phyloP scores from a whole-genome alignment of 2,329 filamentous ascomycete genomes.

The Apiospora aurea region DNA sequence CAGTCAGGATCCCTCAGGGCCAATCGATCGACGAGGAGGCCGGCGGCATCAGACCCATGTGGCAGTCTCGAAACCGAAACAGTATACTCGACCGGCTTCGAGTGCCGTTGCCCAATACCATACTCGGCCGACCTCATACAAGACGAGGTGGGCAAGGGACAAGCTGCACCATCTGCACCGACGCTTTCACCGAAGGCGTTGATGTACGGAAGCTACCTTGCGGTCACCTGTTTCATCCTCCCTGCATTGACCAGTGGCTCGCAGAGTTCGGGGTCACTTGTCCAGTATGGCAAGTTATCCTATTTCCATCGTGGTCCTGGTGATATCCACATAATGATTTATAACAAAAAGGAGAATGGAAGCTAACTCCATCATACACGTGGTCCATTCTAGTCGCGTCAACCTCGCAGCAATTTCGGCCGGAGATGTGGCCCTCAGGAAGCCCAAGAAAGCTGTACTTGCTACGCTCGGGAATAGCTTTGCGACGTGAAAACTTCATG shows the following conservation, averaged over 20 bases:
- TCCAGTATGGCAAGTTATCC: slow-evolving; percentile 27
- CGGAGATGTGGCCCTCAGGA: neutral
- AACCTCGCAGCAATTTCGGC: neutral
- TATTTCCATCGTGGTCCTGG: no score
- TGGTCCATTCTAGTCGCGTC: neutral
- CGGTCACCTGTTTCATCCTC: slow-evolving; percentile 27
- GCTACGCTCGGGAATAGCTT: no score
- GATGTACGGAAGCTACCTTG: slow-evolving; percentile 22
- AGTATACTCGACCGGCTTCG: neutral
- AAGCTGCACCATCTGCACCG: slow-evolving; percentile 25
- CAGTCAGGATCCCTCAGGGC: neutral
- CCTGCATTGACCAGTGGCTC: slow-evolving; percentile 28
- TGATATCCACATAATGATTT: no score
- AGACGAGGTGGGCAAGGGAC: neutral
- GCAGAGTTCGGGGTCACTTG: slow-evolving; percentile 28
- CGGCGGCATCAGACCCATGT: no score
- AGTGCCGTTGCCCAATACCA: slow-evolving; percentile 18
- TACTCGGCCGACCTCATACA: neutral
- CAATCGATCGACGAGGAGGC: neutral
- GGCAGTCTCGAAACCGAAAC: no score
- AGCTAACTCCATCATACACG: neutral
- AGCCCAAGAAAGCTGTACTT: neutral
- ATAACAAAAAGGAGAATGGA: no score
- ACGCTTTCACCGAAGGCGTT: slow-evolving; percentile 20
- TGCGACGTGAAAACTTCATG: no score